Evolutionary conservation across 176 grass and related monocot genomes (phyloP), one percentile per base, ranked within the genome.

Genomic region (Triticum timopheevii): DNA sequence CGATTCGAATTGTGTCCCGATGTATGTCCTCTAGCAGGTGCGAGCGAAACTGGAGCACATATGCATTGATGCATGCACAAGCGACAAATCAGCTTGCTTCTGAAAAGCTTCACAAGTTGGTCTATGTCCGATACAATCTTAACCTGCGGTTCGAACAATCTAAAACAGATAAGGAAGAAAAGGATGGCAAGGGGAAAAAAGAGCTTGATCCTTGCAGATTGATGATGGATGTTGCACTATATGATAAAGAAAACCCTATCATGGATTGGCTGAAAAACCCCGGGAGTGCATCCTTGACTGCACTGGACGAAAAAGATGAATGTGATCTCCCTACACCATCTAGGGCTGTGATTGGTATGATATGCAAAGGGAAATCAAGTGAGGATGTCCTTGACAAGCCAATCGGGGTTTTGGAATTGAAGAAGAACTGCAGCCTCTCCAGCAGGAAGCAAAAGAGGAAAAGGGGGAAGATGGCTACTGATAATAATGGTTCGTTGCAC

Each of bases 1-100:
- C 82, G 13, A 34, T 22, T 5, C 25, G 34, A 22, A 77, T 85
- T 65, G 73, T 85, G 33, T 77, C 61, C 33, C 42, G 66, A 35
- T 77, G 83, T 45, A 75, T 75, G 42, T 75, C 82, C 38, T 84
- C 69, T n/a, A 84, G 82, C 9, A 70, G 82, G 3, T 75, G 82
- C 45, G 82, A 75, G 58, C 15, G 69, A 62, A 75, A 84, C 22
- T 84, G 82, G 82, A 75, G 24, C 9, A 47, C 70, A 10, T 84
- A 65, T 76, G 56, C 70, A 47, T 34, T 76, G 59, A 72, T 84
- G 20, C 82, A 84, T 49, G 61, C 70, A 30, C 61, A 84, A 49
- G 15, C 73, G 35, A 76, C 11, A 76, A 65, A 64, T 23, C 13
- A 22, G 16, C 22, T 84, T 0, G 15, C 56, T 23, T 76, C 33